These are phyloP conservation scores for Zymoseptoria pseudotritici DNA, from an alignment of 2,329 filamentous ascomycete species.

Conservation along the genomic window DNA sequence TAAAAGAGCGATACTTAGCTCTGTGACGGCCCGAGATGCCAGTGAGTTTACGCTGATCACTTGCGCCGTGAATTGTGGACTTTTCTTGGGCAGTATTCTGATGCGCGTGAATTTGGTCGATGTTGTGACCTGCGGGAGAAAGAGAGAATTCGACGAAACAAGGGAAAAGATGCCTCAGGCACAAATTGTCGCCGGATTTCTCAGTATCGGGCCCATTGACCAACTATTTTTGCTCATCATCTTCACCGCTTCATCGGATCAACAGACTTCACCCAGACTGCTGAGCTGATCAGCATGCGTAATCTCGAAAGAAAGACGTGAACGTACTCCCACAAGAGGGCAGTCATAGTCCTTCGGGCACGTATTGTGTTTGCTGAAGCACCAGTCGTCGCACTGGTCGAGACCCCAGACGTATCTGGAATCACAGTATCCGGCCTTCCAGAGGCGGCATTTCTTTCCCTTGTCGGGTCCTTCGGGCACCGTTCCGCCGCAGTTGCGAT, in stretches of 20 bases:
- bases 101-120: too few relatives aligned
- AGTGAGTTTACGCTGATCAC: too few relatives aligned
- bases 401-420: background rate
- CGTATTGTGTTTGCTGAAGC: background rate
- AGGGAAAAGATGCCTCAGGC: too few relatives aligned
- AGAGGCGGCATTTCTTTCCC: background rate
- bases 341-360: background rate
- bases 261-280: too few relatives aligned
- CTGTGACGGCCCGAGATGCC: background rate
- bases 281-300: background rate
- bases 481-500: background rate
- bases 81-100: too few relatives aligned
- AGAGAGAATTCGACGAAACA: too few relatives aligned
- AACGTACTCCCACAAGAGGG: background rate
- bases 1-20: background rate
- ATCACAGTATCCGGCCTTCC: background rate
- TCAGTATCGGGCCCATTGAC: too few relatives aligned
- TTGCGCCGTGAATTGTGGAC: too few relatives aligned
- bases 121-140: too few relatives aligned
- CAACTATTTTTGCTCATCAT: too few relatives aligned
- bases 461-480: background rate
- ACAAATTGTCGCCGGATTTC: too few relatives aligned
- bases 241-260: too few relatives aligned
- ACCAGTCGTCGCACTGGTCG: background rate
- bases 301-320: background rate